phyloP scores from a whole-genome alignment of 129 eudicot genomes.

The Chrysanthemum lavandulifolium region DNA sequence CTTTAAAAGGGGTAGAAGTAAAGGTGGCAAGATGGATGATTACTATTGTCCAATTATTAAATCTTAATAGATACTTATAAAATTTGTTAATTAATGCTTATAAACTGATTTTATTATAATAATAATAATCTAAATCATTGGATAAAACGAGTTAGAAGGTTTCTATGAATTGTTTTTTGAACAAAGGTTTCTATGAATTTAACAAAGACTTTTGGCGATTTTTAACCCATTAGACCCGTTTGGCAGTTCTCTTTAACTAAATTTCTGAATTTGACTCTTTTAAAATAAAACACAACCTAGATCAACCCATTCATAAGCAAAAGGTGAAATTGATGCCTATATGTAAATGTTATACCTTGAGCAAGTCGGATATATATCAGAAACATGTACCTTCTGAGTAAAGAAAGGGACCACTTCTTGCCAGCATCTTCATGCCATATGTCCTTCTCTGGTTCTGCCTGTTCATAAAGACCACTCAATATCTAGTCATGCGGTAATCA shows the following conservation, averaged over 20 bases:
- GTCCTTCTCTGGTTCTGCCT: slow-evolving; percentile 63
- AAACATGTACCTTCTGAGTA: slow-evolving; percentile 67
- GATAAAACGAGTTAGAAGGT: no score
- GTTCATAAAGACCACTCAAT: slow-evolving; percentile 19
- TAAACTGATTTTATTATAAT: neutral
- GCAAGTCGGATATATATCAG: slow-evolving; percentile 64
- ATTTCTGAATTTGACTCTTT: neutral
- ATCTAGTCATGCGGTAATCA: slow-evolving; percentile 20
- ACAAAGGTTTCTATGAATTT: neutral
- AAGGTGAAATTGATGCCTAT: no score
- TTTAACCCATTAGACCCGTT: neutral
- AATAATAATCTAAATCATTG: neutral
- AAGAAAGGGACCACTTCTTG: slow-evolving; percentile 74
- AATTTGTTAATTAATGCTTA: neutral
- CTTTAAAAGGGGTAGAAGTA: neutral
- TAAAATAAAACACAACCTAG: no score
- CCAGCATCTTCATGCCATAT: slow-evolving; percentile 51
- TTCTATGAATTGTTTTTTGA: no score
- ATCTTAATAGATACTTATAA: neutral
- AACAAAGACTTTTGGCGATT: neutral
- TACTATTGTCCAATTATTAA: neutral
- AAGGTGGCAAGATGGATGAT: neutral
- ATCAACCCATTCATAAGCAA: neutral
- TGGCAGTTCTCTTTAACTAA: no score
- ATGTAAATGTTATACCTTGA: slow-evolving; percentile 50